These are phyloP conservation scores for Ceratobasidium papillatum DNA, from an alignment of 1,284 basidiomycete species.

Conservation along the genomic window DNA sequence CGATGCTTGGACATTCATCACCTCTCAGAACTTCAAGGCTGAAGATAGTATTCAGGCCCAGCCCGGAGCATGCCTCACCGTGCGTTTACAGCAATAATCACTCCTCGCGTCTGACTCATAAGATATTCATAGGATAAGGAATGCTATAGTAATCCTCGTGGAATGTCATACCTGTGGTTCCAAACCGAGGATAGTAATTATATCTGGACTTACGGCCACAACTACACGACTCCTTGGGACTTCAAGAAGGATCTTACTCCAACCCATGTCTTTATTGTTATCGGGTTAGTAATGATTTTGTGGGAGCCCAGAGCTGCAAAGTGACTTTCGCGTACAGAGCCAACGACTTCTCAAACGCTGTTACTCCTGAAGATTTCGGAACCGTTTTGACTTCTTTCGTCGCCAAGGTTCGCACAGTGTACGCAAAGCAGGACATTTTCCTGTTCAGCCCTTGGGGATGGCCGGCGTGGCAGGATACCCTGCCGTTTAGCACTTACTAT, in stretches of 20 bases:
- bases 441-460: slow-evolving; percentile 68
- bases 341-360: slow-evolving; percentile 48
- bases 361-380: slow-evolving; percentile 57
- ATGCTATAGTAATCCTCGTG: slow-evolving; percentile 66
- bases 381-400: slow-evolving; percentile 52
- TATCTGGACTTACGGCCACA: slow-evolving; percentile 62
- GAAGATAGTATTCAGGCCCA: slow-evolving; percentile 63
- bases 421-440: slow-evolving; percentile 61
- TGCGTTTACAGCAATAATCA: slow-evolving; percentile 46
- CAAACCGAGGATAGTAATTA: slow-evolving; percentile 67
- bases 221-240: slow-evolving; percentile 67
- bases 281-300: slow-evolving; percentile 54
- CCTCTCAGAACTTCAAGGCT: slow-evolving; percentile 62
- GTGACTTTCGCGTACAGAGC: slow-evolving; percentile 48
- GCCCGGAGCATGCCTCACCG: slow-evolving; percentile 62
- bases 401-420: slow-evolving; percentile 56
- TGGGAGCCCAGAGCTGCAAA: neutral
- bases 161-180: slow-evolving; percentile 57
- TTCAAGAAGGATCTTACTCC: slow-evolving; percentile 60
- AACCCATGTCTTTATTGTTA: slow-evolving; percentile 64
- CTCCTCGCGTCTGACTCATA: neutral
- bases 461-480: slow-evolving; percentile 56
- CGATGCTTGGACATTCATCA: slow-evolving; percentile 66
- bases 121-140: slow-evolving; percentile 58
- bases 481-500: slow-evolving; percentile 58